Evolutionary conservation across 345 rosid species (phyloP), one percentile per base, ranked within the genome.

Genomic region (Eucalyptus marginata): DNA sequence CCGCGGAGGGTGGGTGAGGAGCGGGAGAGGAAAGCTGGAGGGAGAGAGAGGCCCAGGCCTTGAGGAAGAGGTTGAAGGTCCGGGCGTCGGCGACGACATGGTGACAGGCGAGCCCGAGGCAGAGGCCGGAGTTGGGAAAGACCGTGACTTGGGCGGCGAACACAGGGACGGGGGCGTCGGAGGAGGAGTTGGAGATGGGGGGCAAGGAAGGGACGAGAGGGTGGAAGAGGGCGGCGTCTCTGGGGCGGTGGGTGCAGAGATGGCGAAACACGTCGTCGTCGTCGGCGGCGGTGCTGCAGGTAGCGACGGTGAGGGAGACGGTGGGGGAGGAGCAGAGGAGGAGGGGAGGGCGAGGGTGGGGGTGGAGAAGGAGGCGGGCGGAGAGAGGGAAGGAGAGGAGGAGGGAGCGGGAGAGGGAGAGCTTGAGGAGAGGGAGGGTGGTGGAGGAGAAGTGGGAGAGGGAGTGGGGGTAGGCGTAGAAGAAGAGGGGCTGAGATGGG

Each of bases 331-430:
- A n/a, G 92, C 33, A 91, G 83, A 87, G 54, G 81, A 90, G 47
- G 7, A 49, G 17, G n/a, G 93, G 90, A 40, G 89, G 88, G 13
- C 22, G 52, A 15, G 90, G 87, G 4, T 10, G 54, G 0, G 68
- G 88, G 4, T 88, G 88, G 20, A 88, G 31, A 7, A 51, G 46
- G 81, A 94, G 92, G 49, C 88, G 87, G 7, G 92, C 91, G 40
- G 92, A 90, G 54, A 94, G 86, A 86, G 94, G 95, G 92, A 90
- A 87, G 90, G 93, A 92, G 49, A 66, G 90, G 17, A 80, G 92
- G 88, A 95, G 96, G 51, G 95, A 86, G 71, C 90, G 92, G 88
- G 95, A 91, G 49, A 94, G 95, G 84, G 96, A 92, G 44, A 86
- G 87, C 81, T 92, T 93, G 62, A 95, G 92, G 24, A 22, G 51